Base-by-base conservation (phyloP, 768 basidiomycete genomes). In the Boletellus ananiceps region DNA sequence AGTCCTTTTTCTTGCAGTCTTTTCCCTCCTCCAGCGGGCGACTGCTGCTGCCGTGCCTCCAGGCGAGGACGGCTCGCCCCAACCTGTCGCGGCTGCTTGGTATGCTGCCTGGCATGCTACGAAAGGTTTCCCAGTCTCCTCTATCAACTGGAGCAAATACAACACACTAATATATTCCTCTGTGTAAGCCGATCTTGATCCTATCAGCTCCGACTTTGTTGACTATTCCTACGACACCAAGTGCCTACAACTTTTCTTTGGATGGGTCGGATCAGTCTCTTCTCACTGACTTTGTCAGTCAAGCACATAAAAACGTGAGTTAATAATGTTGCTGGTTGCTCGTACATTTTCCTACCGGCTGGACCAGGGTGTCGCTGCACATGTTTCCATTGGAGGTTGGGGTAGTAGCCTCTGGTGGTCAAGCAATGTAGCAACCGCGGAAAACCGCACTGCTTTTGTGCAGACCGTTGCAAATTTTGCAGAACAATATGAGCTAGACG, bases 311-410 rank as follows among this genome's bases (percentile, higher is more conserved):
- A 12, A 52, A 75, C 34, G 72, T 72, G 40, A 44, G 71, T 50
- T n/a, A 15, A 5, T 31, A n/a, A 21, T 15, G 40, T 18, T 33
- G 38, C 2, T 14, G 14, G 15, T 15, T 39, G 18, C 13, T 21
- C 16, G 3, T 12, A 14, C 21, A 37, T 3, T 33, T 50, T 15
- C 43, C 44, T 9, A 29, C 29, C 2, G 2, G 31, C 18, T 23
- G 2, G 45, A 15, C 16, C 53, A 87, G 84, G 59, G 64, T 52
- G 82, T 86, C 11, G 69, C 72, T 41, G 80, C 86, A 0, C 62
- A 76, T 11, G 50, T 85, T 27, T 78, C 81, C 0, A 71, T 91
- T 14, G 88, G 88, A 23, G 88, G 88, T 19, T 89, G 84, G 84
- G 73, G 69, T 4, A 87, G 87, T 4, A 74, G 81, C 2, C 63